These are phyloP conservation scores for Pseudonectria buxi DNA, from an alignment of 2,329 filamentous ascomycete genomes.

Conservation along the genomic window DNA sequence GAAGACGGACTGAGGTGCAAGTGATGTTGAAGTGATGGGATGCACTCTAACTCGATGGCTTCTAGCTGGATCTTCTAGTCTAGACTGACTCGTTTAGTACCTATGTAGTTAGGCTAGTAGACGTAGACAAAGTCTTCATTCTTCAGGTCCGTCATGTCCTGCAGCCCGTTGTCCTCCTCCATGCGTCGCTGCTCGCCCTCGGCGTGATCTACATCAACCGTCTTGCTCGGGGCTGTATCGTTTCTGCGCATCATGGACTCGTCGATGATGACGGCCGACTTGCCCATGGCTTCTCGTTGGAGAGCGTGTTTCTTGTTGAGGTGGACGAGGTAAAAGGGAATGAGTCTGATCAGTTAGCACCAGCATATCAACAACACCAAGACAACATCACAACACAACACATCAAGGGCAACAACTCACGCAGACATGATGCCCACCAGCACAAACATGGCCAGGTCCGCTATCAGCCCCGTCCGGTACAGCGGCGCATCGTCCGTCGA, in stretches of 20 bases:
- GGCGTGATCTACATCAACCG: conserved; percentile 7
- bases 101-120: conserved; percentile 8
- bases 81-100: no score
- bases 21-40: no score
- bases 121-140: conserved; percentile 17
- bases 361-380: no score
- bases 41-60: no score
- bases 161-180: conserved; percentile 4
- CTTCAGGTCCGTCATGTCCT: conserved; percentile 15
- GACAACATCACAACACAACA: no score
- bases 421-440: conserved; percentile 40
- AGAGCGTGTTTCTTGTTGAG: conserved; percentile 48
- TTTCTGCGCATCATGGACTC: conserved; percentile 34
- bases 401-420: neutral
- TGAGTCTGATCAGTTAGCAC: conserved; percentile 5
- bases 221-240: conserved; percentile 6
- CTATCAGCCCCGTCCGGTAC: conserved; percentile 41
- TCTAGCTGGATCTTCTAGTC: no score
- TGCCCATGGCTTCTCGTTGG: conserved; percentile 47
- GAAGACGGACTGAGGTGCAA: no score
- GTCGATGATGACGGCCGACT: conserved; percentile 49
- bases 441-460: conserved; percentile 53
- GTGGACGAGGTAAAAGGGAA: conserved; percentile 38
- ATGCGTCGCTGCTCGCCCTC: neutral
- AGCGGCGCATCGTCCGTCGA: conserved; percentile 26